Evolutionary conservation across 176 grass and related monocot genomes (phyloP), one percentile per base, ranked within the genome.

Genomic region (Triticum turgidum): DNA sequence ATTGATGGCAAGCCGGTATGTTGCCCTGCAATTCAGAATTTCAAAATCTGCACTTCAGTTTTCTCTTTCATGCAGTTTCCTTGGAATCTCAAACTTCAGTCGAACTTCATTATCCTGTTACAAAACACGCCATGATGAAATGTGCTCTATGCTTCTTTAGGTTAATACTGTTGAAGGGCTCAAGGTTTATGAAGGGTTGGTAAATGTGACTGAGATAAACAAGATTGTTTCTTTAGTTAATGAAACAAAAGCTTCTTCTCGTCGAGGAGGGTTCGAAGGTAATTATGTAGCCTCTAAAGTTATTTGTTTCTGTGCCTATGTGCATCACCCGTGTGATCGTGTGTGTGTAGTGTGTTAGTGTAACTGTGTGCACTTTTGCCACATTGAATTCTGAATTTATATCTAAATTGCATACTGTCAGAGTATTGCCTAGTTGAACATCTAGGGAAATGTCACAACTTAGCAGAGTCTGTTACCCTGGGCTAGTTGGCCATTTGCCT

Each of bases 111-210:
- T 76, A 51, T 65, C 77, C 58, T 73, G 65, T 76, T 51, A 34
- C 17, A 65, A 21, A 89, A 15, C 27, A 38, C 30, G 7, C 69
- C 42, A 37, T 64, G 74, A 79, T 66, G 49, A 75, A 77, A 69
- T 25, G 63, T 78, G 58, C 24, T 72, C 34, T 73, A 33, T 65
- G 65, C 25, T 74, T 76, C 68, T 86, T 56, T 68, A 97, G 97
- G 88, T 92, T 69, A 96, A 99, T 91, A 78, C 86, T 79, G 87
- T 96, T 83, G 97, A 99, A 88, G 97, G 97, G 38, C 94, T 99
- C 59, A 99, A 96, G 71, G 78, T 99, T 38, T 99, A 94, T 84
- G 94, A 96, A 76, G 94, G 90, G 10, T 86, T 94, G 65, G 81
- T 99, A 56, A 90, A 91, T 81, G 75, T 47, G 32, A 69, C 2